Base-by-base conservation (phyloP, 495 filamentous ascomycete species). In the Clohesyomyces aquaticus region DNA sequence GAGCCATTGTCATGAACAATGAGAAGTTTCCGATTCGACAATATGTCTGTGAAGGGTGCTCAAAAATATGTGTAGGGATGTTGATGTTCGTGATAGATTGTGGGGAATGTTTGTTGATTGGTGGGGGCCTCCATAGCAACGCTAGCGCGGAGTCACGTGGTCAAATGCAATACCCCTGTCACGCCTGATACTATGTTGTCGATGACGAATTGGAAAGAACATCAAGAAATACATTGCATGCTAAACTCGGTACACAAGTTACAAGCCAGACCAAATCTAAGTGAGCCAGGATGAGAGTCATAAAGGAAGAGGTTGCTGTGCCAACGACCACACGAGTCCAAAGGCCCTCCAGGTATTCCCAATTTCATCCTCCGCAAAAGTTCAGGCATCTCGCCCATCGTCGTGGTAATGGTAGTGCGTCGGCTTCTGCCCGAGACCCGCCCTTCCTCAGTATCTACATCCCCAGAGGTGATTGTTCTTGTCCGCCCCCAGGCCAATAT, bases 171-270 rank as follows among this genome's bases (percentile, higher is more conserved):
- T 11, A 53, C 19, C 29, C 9, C 18, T 32, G 21, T 3, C 3
- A 9, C 4, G n/a, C n/a, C n/a, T n/a, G n/a, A n/a, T n/a, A n/a
- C n/a, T n/a, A n/a, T n/a, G n/a, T n/a, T n/a, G n/a, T 56, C 16
- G 19, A 23, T 22, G 53, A 41, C 35, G 12, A 11, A 11, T 4
- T 56, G 43, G 22, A 47, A 19, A 48, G 21, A 35, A 59, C 43
- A 64, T 55, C 43, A 26, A 58, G 35, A 19, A 64, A 61, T 54
- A 60, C 60, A 68, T 68, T 68, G 61, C 66, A 68, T 65, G 66
- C 61, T 64, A 60, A 63, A 65, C 32, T 60, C 66, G 54, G 26
- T 59, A 25, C 43, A 64, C 52, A 67, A 64, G 27, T 55, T 68
- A 68, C 66, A 68, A 64, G 59, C 54, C 51, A 46, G 42, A 27